These are phyloP conservation scores for Paralagenidium karlingii DNA, from an alignment of 352 stramenopile genomes.

Conservation along the genomic window DNA sequence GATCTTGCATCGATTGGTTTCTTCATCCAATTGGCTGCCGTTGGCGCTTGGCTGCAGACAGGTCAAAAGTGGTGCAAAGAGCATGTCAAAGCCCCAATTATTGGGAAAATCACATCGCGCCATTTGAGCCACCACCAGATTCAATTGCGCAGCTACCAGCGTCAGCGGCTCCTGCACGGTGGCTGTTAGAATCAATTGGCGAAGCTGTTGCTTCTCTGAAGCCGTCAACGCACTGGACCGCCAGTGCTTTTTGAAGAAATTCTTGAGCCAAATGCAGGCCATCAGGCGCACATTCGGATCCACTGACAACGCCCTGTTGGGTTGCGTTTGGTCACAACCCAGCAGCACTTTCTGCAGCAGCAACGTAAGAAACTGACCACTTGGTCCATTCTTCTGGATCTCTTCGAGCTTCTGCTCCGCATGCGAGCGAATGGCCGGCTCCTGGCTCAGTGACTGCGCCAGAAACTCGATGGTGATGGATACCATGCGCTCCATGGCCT, in stretches of 20 bases:
- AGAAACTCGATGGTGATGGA: slow-evolving; percentile 50
- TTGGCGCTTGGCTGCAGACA: slow-evolving; percentile 15
- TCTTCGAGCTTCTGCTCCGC: slow-evolving; percentile 46
- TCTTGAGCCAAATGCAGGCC: slow-evolving; percentile 68
- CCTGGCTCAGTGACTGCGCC: slow-evolving; percentile 20
- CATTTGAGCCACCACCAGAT: slow-evolving; percentile 49
- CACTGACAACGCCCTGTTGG: too few species aligned
- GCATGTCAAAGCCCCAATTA: slow-evolving; percentile 43
- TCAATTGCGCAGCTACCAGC: slow-evolving; percentile 42
- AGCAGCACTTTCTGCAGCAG: too few species aligned
- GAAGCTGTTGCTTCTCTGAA: slow-evolving; percentile 11
- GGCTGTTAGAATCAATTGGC: slow-evolving; percentile 41
- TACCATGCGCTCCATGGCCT: slow-evolving; percentile 9
- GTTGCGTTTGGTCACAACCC: too few species aligned
- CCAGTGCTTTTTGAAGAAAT: slow-evolving; percentile 43
- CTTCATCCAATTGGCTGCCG: slow-evolving; percentile 6
- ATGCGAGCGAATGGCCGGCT: slow-evolving; percentile 19
- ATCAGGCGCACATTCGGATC: slow-evolving; percentile 43
- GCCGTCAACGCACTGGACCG: slow-evolving; percentile 16
- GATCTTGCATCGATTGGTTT: slow-evolving; percentile 4
- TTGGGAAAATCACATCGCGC: slow-evolving; percentile 61
- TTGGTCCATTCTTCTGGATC: too few species aligned
- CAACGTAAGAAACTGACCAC: too few species aligned
- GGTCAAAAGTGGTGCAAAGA: slow-evolving; percentile 55
- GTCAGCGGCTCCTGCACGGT: slow-evolving; percentile 45